Percentiles rank a stretch among this genome's conserved stretches.
These are phyloP conservation scores for Ajuga reptans DNA, from an alignment of 305 asterid species.

Conservation along the genomic window DNA sequence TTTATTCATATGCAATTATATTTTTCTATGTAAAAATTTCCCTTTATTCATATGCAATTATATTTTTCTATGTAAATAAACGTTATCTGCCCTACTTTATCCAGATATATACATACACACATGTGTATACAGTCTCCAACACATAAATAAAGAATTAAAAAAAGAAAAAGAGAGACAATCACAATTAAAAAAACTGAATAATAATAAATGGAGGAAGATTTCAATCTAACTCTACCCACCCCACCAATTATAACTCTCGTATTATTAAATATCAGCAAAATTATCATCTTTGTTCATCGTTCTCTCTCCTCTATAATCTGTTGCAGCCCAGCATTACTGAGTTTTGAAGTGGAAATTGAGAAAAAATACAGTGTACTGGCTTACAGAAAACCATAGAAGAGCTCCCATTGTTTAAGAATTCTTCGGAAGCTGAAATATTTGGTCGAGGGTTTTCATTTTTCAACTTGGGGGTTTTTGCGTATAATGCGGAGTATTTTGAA, in stretches of 20 bases:
- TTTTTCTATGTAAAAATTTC: too few species aligned
- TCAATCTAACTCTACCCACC: conserved; percentile 36
- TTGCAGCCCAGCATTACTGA: neutral
- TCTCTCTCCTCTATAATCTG: neutral
- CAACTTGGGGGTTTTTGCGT: conserved; percentile 32
- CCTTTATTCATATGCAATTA: too few species aligned
- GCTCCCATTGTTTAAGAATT: conserved; percentile 20
- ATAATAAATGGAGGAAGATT: conserved; percentile 15
- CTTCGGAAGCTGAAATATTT: conserved; percentile 27
- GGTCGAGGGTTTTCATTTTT: conserved; percentile 26
- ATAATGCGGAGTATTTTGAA: conserved; percentile 42
- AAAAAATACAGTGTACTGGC: conserved; percentile 12
- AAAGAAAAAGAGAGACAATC: neutral
- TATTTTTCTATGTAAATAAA: neutral
- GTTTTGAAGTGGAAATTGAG: conserved; percentile 13
- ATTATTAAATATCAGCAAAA: conserved; percentile 1
- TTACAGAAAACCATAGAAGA: neutral
- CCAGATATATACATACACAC: neutral
- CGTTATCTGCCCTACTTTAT: conserved; percentile 1
- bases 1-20: too few species aligned
- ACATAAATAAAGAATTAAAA: neutral
- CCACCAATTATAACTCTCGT: conserved; percentile 29
- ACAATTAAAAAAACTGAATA: neutral
- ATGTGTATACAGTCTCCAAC: conserved; percentile 19
- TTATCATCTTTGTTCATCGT: neutral